Evolutionary conservation across 2,329 filamentous ascomycete genomes (phyloP), one percentile per base, ranked within the genome.

Genomic region (Pseudogymnoascus sp.): DNA sequence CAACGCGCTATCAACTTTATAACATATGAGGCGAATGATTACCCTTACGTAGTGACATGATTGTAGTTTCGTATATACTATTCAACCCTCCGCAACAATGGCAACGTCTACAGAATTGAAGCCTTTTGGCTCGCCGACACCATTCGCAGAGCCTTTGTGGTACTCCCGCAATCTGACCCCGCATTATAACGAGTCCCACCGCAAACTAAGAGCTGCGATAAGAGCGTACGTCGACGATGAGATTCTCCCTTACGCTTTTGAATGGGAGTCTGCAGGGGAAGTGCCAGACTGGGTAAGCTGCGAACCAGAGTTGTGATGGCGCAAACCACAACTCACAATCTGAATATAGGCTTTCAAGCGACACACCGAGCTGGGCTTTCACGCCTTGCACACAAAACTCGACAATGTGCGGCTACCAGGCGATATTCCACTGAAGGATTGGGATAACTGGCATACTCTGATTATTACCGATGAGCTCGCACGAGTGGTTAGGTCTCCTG

Each of bases 101-200:
- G 49, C 25, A 33, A 22, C 49, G 33, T 33, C 28, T 19, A 35
- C 49, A 55, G 49, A 55, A 22, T 33, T 55, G 8, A 55, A 55
- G 58, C 58, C 58, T 60, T 72, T 72, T 49, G 70, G 71, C n/a
- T 65, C 63, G 58, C 63, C 66, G 14, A 67, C 63, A 12, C 71
- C 71, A 14, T 73, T 70, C 49, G 69, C 71, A 2, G 71, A 73
- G 58, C 71, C 71, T 2, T 65, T 73, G 11, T 73, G 71, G 71
- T 72, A 71, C 41, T 71, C 71, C 1, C 61, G 71, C 14, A 66
- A 71, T 38, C 61, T 68, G 4, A 68, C 71, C 36, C 83, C 85
- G 0, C 87, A 88, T 74, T 89, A 89, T 76, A 86, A 80, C 28
- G 77, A 80, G 12, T 82, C 81, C 2, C 87, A 89, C 69, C 79